These are phyloP conservation scores for Saccharomyces pastorianus DNA, from an alignment of 1,139 yeast species.

Conservation along the genomic window DNA sequence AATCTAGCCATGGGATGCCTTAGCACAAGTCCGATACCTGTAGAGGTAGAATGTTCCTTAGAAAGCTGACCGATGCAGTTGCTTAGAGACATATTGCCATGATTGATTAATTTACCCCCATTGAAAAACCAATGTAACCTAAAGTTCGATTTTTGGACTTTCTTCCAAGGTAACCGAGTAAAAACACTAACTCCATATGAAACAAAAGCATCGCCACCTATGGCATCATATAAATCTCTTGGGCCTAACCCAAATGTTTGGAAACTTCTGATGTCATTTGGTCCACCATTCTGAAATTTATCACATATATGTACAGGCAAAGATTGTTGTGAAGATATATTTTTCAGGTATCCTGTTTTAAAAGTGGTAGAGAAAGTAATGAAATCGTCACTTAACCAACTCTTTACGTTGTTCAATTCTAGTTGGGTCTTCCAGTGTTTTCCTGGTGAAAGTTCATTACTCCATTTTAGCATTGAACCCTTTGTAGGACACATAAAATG, in stretches of 20 bases:
- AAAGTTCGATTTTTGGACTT: slow-evolving; percentile 47
- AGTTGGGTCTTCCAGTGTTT: slow-evolving; percentile 31
- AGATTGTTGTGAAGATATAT: slow-evolving; percentile 27
- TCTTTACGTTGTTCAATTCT: slow-evolving; percentile 42
- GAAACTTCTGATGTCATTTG: slow-evolving; percentile 31
- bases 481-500: slow-evolving; percentile 45
- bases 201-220: slow-evolving; percentile 76
- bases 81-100: slow-evolving; percentile 22
- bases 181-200: slow-evolving; percentile 67
- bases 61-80: slow-evolving; percentile 29
- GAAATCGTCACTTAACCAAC: slow-evolving; percentile 23
- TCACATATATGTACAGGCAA: slow-evolving; percentile 34
- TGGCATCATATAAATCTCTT: slow-evolving; percentile 42
- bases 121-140: slow-evolving; percentile 64
- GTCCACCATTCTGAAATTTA: slow-evolving; percentile 50
- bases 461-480: slow-evolving; percentile 49
- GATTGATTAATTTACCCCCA: slow-evolving; percentile 58
- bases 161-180: slow-evolving; percentile 53
- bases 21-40: slow-evolving; percentile 72
- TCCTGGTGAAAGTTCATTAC: slow-evolving; percentile 42
- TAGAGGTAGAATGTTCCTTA: slow-evolving; percentile 45
- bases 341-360: slow-evolving; percentile 46
- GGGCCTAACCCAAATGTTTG: slow-evolving; percentile 75
- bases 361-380: slow-evolving; percentile 38
- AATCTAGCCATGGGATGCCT: slow-evolving; percentile 86